Percentiles rank a stretch among this genome's conserved stretches.
Evolutionary conservation across 306 rosid genomes (phyloP).

Genomic region (Canavalia gladiata): DNA sequence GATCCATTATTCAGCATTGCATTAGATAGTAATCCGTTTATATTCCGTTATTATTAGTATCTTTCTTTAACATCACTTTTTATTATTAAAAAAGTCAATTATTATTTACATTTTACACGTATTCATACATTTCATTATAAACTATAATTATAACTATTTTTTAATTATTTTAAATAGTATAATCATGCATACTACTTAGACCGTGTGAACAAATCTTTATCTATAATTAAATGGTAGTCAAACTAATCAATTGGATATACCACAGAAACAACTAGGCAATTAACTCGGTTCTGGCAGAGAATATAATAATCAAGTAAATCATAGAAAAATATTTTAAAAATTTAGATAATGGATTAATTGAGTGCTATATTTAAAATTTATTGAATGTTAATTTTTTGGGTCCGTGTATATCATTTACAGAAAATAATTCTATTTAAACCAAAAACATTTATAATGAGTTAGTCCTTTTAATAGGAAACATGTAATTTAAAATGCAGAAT

Average conservation of each 20-base stretch:
- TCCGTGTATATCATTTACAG: too few relatives aligned
- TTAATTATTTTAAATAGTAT: not conserved
- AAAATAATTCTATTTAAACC: too few relatives aligned
- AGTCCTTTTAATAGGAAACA: too few relatives aligned
- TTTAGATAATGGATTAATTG: not conserved
- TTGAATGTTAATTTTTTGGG: too few relatives aligned
- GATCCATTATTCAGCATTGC: too few relatives aligned
- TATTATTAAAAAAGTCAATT: too few relatives aligned
- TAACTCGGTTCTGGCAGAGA: not conserved
- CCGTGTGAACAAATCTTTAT: not conserved
- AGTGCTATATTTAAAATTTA: not conserved
- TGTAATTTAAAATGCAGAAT: too few relatives aligned
- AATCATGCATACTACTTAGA: not conserved
- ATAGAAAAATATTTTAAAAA: not conserved
- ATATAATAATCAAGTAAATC: not conserved
- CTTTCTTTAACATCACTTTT: too few relatives aligned
- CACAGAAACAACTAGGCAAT: not conserved
- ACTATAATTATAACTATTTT: not conserved
- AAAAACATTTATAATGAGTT: too few relatives aligned
- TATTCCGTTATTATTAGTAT: too few relatives aligned
- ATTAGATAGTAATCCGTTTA: too few relatives aligned
- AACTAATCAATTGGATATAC: not conserved
- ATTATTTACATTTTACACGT: too few relatives aligned
- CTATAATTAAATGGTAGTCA: not conserved
- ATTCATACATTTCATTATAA: not conserved